Conservation (phyloP, 2,329 filamentous ascomycete genomes). For the Ascochyta lentis region DNA sequence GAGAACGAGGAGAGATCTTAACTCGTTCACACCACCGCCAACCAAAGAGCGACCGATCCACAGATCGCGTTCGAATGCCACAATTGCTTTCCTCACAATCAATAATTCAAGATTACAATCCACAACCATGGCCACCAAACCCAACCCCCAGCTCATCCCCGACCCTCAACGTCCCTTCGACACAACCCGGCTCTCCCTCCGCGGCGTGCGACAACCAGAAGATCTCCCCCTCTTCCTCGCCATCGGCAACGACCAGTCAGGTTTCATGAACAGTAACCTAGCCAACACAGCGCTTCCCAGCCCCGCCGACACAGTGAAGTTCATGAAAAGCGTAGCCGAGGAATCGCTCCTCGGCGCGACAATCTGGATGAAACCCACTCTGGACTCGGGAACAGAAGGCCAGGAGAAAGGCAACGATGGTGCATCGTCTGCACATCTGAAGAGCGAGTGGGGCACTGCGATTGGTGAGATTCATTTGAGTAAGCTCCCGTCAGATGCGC, state of each 20-base stretch:
- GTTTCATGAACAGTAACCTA: constrained; percentile 36
- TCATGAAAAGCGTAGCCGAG: constrained; percentile 24
- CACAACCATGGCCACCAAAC: background rate
- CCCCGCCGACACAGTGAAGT: constrained; percentile 20
- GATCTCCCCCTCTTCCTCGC: constrained; percentile 35
- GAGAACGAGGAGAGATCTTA: background rate
- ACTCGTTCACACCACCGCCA: background rate
- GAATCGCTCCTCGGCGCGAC: constrained; percentile 32
- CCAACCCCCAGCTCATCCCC: constrained; percentile 4
- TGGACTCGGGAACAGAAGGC: background rate
- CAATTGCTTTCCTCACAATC: no score
- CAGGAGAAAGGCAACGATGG: background rate
- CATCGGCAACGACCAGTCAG: constrained; percentile 32
- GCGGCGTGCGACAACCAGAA: constrained; percentile 27
- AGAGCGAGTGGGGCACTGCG: constrained; percentile 15
- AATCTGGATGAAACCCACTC: constrained; percentile 24
- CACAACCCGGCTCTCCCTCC: constrained; percentile 33
- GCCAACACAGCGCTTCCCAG: constrained; percentile 29
- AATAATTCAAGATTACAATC: no score
- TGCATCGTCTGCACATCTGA: background rate
- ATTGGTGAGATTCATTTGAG: constrained; percentile 21
- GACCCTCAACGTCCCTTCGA: constrained; percentile 26
- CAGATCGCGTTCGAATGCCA: no score
- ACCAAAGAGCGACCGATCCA: no score
- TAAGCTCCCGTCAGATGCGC: constrained; percentile 26